Evolutionary conservation across 257 asterid genomes (phyloP), one percentile per base, ranked within the genome.

Genomic region (Scutellaria minor): DNA sequence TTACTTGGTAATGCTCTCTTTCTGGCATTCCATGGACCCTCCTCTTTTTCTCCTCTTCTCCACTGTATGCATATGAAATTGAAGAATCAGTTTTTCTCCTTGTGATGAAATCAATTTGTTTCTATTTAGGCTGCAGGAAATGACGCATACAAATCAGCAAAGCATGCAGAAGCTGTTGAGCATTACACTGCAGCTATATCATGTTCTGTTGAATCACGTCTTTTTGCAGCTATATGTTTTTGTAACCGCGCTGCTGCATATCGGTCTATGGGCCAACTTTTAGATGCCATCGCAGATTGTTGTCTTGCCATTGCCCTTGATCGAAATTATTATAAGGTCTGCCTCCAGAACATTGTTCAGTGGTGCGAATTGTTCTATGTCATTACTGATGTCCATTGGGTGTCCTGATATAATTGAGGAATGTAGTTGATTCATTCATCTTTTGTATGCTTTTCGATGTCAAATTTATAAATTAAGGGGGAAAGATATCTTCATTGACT

Each of bases 191-290:
- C 96, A 82, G 96, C 97, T 55, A 77, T 94, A 81, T 85, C 88
- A 46, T 85, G 93, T 72, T 91, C 87, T 72, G 86, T 86, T 64
- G 98, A 91, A 83, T 91, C 99, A 45, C 96, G 86, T 22, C 93
- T 98, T 83, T 94, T 88, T 82, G 80, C 97, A 50, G 97, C 99
- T 44, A 90, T 91, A 61, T 94, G 99, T 75, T 94, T 89, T 37
- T 85, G 99, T 78, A 94, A 94, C 74, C 97, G 99, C 42, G 98
- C 99, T 53, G 98, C 98, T 75, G 97, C 97, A 54, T 94, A 88
- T 80, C 82, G 92, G 65, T 89, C 96, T 64, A 78, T 85, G 93
- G 96, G 95, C 66, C 99, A 94, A 75, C 87, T 85, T 70, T 56
- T 88, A 65, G 99, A 91, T 78, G 99, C 99, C 70, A 81, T 94